Evolutionary conservation across 2,329 filamentous ascomycete genomes (phyloP), one percentile per base, ranked within the genome.

Genomic region (Nectriaceae sp.): DNA sequence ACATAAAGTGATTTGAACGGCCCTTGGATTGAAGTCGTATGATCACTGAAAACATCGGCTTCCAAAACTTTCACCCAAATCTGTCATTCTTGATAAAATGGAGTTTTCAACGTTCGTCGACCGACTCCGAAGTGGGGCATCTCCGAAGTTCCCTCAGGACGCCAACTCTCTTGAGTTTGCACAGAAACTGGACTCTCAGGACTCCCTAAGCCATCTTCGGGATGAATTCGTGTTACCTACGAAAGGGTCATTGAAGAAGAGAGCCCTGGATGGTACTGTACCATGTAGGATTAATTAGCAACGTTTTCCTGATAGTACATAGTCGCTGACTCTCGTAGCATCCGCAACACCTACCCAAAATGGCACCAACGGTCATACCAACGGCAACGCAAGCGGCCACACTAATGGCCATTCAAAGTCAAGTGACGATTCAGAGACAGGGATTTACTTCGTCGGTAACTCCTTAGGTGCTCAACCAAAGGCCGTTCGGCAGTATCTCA

Each of bases 371-470:
- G 57, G 56, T 35, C 44, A 52, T 44, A 52, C 39, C 42, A 60
- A 57, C 44, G 54, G 35, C 31, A 47, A 37, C 24, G 60, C 55
- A 18, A 43, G 50, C 11, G 56, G 55, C 36, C 44, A 51, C 21
- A 11, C 40, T 42, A 59, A 56, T 44, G 53, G 31, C 33, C 47
- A 38, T 24, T 59, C 24, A 6, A 29, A 29, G 24, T 35, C 44
- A 3, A 46, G 54, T 15, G 62, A 68, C 1, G 62, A 75, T n/a
- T 71, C 59, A 5, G 58, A 69, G 40, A 61, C 65, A 49, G 67
- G 68, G 50, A 85, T 90, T 50, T 97, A 96, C 69, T 84, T 97
- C 54, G 93, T 90, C 57, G 92, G 92, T 47, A 96, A 96, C 73
- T 96, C 90, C 0, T 79, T 96, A 1, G 91, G 91, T 31, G 80